These are phyloP conservation scores for Chrysanthemum makinoi DNA, from an alignment of 129 eudicot species.

Conservation along the genomic window DNA sequence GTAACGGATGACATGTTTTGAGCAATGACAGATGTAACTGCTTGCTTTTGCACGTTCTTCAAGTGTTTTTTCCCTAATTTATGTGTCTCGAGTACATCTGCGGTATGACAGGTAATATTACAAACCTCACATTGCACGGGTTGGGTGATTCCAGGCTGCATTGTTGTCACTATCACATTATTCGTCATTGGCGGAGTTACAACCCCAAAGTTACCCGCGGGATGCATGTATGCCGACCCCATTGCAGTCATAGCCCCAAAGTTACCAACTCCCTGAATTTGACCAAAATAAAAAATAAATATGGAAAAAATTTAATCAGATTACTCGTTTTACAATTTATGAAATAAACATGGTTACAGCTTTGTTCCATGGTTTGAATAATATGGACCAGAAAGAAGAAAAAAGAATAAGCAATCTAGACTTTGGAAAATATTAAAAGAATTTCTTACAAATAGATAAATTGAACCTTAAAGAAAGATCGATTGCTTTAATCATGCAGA, in stretches of 20 bases:
- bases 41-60: conserved; percentile 24
- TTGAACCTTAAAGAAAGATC: too few species aligned
- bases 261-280: conserved; percentile 13
- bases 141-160: background rate
- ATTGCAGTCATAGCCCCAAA: background rate
- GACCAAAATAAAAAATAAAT: background rate
- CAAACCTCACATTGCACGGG: conserved; percentile 41
- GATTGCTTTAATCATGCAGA: too few species aligned
- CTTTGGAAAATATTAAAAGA: background rate
- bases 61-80: conserved; percentile 37
- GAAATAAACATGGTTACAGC: background rate
- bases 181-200: background rate
- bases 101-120: conserved; percentile 28
- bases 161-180: background rate
- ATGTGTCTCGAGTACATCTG: conserved; percentile 35
- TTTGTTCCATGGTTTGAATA: conserved; percentile 1
- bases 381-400: background rate
- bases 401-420: background rate
- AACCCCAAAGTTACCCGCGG: background rate
- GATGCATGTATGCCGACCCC: background rate
- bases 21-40: conserved; percentile 3
- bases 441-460: too few species aligned
- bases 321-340: background rate
- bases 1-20: conserved; percentile 13
- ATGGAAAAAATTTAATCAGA: background rate